Percentiles rank a stretch among this genome's conserved stretches.
Evolutionary conservation across 1,139 yeast genomes (phyloP).

Genomic region (Sugiyamaella pinicola): DNA sequence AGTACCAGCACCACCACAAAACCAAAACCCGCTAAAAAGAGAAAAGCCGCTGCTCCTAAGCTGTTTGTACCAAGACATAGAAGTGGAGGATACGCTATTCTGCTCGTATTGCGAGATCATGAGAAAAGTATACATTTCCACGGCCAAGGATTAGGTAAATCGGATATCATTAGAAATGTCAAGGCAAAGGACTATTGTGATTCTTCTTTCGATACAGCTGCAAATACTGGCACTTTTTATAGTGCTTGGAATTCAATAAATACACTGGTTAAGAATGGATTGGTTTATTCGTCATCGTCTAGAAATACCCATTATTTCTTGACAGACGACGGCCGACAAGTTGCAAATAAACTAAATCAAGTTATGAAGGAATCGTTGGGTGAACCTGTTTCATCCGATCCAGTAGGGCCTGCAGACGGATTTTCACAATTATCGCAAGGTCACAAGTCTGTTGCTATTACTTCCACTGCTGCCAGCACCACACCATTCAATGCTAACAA

Average conservation of each 20-base stretch:
- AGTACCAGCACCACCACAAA: neutral
- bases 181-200: conserved; percentile 56
- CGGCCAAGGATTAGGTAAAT: conserved; percentile 58
- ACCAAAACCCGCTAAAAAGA: conserved; percentile 28
- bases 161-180: conserved; percentile 60
- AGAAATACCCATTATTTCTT: conserved; percentile 57
- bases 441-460: neutral
- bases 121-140: conserved; percentile 47
- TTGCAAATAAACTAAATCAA: conserved; percentile 54
- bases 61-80: conserved; percentile 74
- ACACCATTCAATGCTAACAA: neutral
- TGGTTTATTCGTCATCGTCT: conserved; percentile 60
- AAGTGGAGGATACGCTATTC: conserved; percentile 86
- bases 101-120: conserved; percentile 60
- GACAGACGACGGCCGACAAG: conserved; percentile 69
- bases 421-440: neutral
- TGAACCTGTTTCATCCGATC: conserved; percentile 7
- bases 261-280: conserved; percentile 61
- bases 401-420: conserved; percentile 7
- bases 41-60: conserved; percentile 36
- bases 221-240: conserved; percentile 57
- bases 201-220: conserved; percentile 63
- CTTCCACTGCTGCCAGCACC: neutral
- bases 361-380: conserved; percentile 12
- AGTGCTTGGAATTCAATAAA: conserved; percentile 81